Conservation (phyloP, 2,329 filamentous ascomycete species). For the Aureobasidium leucospermi region DNA sequence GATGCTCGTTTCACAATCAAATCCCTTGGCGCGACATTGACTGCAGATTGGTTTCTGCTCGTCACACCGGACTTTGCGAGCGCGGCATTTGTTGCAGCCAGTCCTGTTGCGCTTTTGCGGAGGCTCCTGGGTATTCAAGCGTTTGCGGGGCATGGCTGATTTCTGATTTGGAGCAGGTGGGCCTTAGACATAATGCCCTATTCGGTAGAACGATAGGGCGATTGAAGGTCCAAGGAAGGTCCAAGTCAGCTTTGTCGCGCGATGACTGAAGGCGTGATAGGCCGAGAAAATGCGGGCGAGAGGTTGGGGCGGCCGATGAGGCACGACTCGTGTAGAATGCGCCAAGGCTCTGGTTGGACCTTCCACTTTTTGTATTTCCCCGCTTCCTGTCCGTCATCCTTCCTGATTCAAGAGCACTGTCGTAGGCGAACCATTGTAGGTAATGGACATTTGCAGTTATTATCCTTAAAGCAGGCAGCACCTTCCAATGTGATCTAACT, state of each 20-base stretch:
- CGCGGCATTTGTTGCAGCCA: slow-evolving; percentile 35
- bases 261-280: not conserved
- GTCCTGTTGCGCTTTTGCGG: slow-evolving; percentile 27
- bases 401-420: not conserved
- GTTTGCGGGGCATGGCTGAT: slow-evolving; percentile 18
- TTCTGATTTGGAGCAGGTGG: not conserved
- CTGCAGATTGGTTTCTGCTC: slow-evolving; percentile 32
- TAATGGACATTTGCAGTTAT: too few relatives aligned
- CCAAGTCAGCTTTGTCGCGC: slow-evolving; percentile 5
- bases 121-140: slow-evolving; percentile 16
- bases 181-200: not conserved
- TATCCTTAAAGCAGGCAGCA: too few relatives aligned
- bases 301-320: not conserved
- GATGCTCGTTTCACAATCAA: slow-evolving; percentile 29
- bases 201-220: not conserved
- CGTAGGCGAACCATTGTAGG: too few relatives aligned
- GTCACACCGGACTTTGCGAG: slow-evolving; percentile 36
- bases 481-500: not conserved
- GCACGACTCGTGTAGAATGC: not conserved
- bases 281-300: not conserved
- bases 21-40: slow-evolving; percentile 29
- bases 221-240: slow-evolving; percentile 2
- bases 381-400: not conserved
- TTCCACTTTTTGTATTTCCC: not conserved
- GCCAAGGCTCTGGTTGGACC: not conserved